These are phyloP conservation scores for Colletotrichum navitas DNA, from an alignment of 2,329 filamentous ascomycete genomes.

Conservation along the genomic window DNA sequence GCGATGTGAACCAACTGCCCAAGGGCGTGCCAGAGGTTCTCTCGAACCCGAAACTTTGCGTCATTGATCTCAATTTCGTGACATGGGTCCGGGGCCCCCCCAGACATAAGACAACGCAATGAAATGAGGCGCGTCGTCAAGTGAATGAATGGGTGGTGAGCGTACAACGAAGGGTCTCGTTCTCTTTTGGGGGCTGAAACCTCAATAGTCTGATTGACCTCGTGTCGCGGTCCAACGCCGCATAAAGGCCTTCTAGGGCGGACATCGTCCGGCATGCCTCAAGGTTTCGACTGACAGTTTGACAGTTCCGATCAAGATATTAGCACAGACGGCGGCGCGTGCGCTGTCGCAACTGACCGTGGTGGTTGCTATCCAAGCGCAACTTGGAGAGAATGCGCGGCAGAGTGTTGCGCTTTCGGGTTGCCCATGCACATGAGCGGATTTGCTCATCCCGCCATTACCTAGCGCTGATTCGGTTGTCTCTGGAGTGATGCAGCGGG, in stretches of 20 bases:
- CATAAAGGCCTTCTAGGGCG: background rate
- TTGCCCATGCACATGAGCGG: background rate
- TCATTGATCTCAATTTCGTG: slow-evolving; percentile 4
- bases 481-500: background rate
- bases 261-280: background rate
- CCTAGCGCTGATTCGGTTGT: slow-evolving; percentile 2
- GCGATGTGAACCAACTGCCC: background rate
- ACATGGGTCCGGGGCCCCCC: slow-evolving; percentile 37
- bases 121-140: slow-evolving; percentile 40
- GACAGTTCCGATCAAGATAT: background rate
- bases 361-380: too few relatives aligned
- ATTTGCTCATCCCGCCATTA: too few relatives aligned
- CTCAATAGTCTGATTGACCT: slow-evolving; percentile 16
- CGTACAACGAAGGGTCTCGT: background rate
- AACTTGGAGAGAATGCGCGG: background rate
- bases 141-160: background rate
- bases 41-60: background rate
- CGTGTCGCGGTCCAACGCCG: background rate
- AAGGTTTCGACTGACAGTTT: background rate
- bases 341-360: background rate
- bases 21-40: slow-evolving; percentile 25
- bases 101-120: slow-evolving; percentile 47
- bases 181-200: background rate
- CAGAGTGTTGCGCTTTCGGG: background rate
- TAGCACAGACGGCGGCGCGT: background rate